A percentile compares a stretch with the other conserved stretches of the same genome.
Evolutionary conservation across 305 asterid species (phyloP).

Genomic region (Fraxinus ornus): DNA sequence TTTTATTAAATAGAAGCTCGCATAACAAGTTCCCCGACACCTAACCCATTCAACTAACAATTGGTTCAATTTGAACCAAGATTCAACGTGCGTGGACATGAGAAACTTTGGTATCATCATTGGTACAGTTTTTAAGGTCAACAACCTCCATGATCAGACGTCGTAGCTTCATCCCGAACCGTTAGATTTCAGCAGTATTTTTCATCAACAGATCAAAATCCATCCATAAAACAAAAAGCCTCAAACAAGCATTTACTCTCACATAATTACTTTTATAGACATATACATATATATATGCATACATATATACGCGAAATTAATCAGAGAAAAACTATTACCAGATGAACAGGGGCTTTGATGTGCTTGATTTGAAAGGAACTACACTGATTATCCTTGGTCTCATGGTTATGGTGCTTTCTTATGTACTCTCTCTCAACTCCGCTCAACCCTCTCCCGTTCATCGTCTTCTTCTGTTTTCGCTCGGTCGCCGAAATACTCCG

Average conservation of each 20-base stretch:
- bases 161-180: conserved; percentile 1
- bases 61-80: no score
- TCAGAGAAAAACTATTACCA: conserved; percentile 38
- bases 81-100: no score
- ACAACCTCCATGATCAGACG: not conserved
- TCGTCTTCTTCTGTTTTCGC: conserved; percentile 15
- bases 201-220: conserved; percentile 29
- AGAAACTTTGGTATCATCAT: no score
- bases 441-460: conserved; percentile 47
- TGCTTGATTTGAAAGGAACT: conserved; percentile 60
- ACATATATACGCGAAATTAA: not conserved
- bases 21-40: no score
- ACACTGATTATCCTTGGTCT: conserved; percentile 60
- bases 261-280: not conserved
- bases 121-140: no score
- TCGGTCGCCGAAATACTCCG: not conserved
- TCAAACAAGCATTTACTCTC: not conserved
- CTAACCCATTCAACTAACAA: no score
- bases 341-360: conserved; percentile 71
- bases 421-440: conserved; percentile 47
- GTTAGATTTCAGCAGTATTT: conserved; percentile 5
- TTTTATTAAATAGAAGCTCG: no score
- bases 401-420: conserved; percentile 56
- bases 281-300: not conserved
- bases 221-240: not conserved